Percentiles rank a stretch among this genome's conserved stretches.
Evolutionary conservation across 2,329 filamentous ascomycete genomes (phyloP).

Genomic region (Colletotrichum aenigma): DNA sequence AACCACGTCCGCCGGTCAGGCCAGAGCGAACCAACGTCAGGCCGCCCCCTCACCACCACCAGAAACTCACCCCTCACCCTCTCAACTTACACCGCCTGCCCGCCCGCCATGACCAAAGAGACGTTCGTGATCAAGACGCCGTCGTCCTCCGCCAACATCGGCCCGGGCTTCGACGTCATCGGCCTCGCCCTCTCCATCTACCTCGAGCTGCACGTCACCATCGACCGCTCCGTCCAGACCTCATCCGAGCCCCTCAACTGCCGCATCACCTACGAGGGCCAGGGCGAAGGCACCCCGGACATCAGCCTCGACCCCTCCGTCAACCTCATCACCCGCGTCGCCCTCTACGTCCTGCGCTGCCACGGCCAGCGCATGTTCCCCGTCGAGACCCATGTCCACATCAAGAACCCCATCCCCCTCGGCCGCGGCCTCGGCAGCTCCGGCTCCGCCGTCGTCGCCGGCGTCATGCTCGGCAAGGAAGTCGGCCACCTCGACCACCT

Average conservation of each 20-base stretch:
- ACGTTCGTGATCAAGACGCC: constrained; percentile 80
- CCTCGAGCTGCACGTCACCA: constrained; percentile 84
- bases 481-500: constrained; percentile 74
- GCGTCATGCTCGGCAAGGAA: constrained; percentile 90
- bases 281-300: constrained; percentile 71
- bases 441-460: constrained; percentile 92
- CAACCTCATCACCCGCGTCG: constrained; percentile 93
- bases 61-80: not conserved
- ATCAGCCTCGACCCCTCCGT: constrained; percentile 84
- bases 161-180: constrained; percentile 97
- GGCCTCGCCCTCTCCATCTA: constrained; percentile 93
- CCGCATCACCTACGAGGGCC: constrained; percentile 86
- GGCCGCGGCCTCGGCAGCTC: constrained; percentile 94
- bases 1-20: not conserved
- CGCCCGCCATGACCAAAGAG: constrained; percentile 43
- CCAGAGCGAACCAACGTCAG: not conserved
- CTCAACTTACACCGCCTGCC: not conserved
- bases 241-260: constrained; percentile 78
- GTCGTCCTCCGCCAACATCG: constrained; percentile 97
- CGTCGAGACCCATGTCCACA: constrained; percentile 85
- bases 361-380: constrained; percentile 88
- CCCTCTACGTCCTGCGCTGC: constrained; percentile 92
- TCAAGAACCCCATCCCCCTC: constrained; percentile 93
- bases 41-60: not conserved
- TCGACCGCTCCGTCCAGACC: constrained; percentile 61